These are phyloP conservation scores for Cylindrodendrum hubeiense DNA, from an alignment of 2,329 filamentous ascomycete species.

Conservation along the genomic window DNA sequence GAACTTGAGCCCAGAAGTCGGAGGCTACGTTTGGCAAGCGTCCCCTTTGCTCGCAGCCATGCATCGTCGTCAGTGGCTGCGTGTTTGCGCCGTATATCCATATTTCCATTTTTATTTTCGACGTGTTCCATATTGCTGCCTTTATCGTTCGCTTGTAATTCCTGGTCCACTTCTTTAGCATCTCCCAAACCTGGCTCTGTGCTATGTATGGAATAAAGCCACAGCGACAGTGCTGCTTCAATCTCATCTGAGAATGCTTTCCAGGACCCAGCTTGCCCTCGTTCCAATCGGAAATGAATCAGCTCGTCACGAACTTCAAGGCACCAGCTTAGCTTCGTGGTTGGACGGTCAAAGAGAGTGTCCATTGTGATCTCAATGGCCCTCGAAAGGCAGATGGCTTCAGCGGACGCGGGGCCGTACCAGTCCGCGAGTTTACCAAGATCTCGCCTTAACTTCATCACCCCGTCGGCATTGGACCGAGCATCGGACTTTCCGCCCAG, in stretches of 20 bases:
- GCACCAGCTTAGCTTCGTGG: not conserved
- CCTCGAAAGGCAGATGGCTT: conserved; percentile 27
- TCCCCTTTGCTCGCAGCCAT: conserved; percentile 34
- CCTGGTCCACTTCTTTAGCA: not conserved
- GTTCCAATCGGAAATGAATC: conserved; percentile 18
- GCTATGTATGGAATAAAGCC: conserved; percentile 41
- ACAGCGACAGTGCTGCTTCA: conserved; percentile 47
- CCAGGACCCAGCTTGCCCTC: conserved; percentile 29
- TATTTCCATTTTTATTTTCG: not conserved
- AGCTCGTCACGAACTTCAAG: not conserved
- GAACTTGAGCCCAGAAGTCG: conserved; percentile 28
- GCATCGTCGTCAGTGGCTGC: conserved; percentile 5
- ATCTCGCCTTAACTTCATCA: conserved; percentile 32
- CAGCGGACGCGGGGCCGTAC: conserved; percentile 34
- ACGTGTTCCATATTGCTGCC: not conserved
- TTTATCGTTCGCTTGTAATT: not conserved
- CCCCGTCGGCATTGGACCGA: conserved; percentile 15
- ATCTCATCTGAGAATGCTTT: conserved; percentile 36
- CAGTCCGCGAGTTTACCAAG: conserved; percentile 37
- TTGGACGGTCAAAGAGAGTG: not conserved
- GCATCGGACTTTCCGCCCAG: not conserved
- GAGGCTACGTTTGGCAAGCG: conserved; percentile 13
- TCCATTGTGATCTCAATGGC: conserved; percentile 42
- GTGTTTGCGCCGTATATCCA: not conserved
- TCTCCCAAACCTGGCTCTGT: not conserved